Percentiles rank a stretch among this genome's conserved stretches.
phyloP scores from a whole-genome alignment of 495 filamentous ascomycete species.

The Penicillium ochrochloron region DNA sequence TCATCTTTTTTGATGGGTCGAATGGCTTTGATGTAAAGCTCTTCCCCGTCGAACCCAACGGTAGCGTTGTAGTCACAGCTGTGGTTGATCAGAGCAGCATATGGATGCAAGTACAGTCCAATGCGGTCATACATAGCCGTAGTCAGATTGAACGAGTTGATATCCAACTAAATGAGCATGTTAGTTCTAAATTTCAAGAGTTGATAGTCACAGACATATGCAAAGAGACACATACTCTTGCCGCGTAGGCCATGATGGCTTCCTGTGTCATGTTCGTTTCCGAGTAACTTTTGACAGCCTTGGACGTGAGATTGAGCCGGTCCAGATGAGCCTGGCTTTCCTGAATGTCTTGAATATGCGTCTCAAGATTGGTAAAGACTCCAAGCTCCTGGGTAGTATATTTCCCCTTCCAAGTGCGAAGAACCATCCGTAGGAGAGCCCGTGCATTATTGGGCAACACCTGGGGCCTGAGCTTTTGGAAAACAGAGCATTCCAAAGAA shows the following conservation, averaged over 20 bases:
- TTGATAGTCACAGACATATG: not conserved
- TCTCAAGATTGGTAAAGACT: constrained; percentile 49
- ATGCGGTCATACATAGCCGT: constrained; percentile 61
- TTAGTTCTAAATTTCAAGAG: not conserved
- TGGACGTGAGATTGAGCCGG: constrained; percentile 55
- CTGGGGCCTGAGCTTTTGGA: constrained; percentile 48
- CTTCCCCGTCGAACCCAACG: constrained; percentile 62
- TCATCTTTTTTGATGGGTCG: constrained; percentile 54
- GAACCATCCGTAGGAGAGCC: constrained; percentile 57
- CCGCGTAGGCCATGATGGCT: constrained; percentile 44
- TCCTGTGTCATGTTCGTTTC: constrained; percentile 46
- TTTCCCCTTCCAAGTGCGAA: constrained; percentile 41
- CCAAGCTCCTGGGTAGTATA: constrained; percentile 44
- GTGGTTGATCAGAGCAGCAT: constrained; percentile 67
- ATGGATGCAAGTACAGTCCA: constrained; percentile 64
- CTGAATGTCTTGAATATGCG: constrained; percentile 52
- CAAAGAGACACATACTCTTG: constrained; percentile 42
- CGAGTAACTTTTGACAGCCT: constrained; percentile 58
- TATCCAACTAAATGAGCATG: constrained; percentile 44
- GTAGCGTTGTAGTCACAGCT: constrained; percentile 72
- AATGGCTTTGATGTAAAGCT: constrained; percentile 51
- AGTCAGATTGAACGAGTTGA: constrained; percentile 66
- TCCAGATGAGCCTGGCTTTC: constrained; percentile 46
- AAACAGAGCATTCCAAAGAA: constrained; percentile 63
- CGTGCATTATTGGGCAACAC: constrained; percentile 61